Evolutionary conservation across 805 yeast species (phyloP).

Genomic region (Blastobotrys parvus): DNA sequence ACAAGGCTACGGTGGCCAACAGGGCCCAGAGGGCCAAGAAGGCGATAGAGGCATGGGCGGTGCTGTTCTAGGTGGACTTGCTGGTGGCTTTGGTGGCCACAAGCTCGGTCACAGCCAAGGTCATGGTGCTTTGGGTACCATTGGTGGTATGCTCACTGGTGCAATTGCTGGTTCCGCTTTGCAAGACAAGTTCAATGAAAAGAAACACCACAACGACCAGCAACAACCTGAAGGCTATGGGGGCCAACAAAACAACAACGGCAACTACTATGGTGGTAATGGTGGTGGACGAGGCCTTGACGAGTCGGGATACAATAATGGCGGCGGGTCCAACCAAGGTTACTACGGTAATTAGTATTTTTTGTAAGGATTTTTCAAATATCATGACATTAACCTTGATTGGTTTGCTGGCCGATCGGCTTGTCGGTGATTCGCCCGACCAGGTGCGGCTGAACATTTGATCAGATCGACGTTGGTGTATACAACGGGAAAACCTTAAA

Average conservation of each 20-base stretch:
- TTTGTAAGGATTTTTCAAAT: too few relatives aligned
- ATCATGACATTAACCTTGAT: too few relatives aligned
- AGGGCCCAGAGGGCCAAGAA: constrained; percentile 1
- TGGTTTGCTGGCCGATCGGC: too few relatives aligned
- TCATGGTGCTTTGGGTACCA: constrained; percentile 7
- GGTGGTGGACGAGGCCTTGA: constrained; percentile 2
- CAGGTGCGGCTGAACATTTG: too few relatives aligned
- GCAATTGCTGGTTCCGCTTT: constrained; percentile 8
- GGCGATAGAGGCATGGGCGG: constrained; percentile 10
- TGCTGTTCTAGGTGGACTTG: constrained; percentile 10
- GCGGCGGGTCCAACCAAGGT: too few relatives aligned
- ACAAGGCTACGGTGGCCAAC: constrained; percentile 2
- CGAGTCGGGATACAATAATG: constrained; percentile 5
- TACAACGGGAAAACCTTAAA: too few relatives aligned
- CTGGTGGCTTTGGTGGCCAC: constrained; percentile 12
- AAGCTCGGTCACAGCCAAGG: constrained; percentile 5
- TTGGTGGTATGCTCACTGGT: constrained; percentile 12
- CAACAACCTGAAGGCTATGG: constrained; percentile 1
- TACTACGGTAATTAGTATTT: not conserved
- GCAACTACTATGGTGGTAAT: constrained; percentile 1
- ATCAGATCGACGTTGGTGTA: too few relatives aligned
- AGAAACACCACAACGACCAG: constrained; percentile 5
- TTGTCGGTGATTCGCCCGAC: too few relatives aligned
- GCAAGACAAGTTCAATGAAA: constrained; percentile 8
- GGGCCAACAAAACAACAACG: constrained; percentile 1